Base-by-base conservation (phyloP, 208 protist genomes). In the Acanthamoeba castellanii region DNA sequence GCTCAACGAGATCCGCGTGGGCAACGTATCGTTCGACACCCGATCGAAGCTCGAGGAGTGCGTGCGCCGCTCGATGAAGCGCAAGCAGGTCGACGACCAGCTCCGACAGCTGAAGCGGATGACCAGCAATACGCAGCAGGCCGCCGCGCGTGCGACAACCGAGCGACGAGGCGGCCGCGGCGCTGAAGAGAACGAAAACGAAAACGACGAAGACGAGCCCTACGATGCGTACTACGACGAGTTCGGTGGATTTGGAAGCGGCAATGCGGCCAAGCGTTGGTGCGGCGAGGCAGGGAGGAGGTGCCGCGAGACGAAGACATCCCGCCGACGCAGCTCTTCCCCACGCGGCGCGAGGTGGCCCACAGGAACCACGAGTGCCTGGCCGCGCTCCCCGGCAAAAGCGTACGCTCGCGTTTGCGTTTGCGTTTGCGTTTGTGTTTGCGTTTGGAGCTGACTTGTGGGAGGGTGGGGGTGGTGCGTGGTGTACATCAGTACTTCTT, bases 1-100 rank as follows among this genome's bases (percentile, higher is more conserved):
- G 88, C 50, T 93, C 16, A 78, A 72, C 45, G 66, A 93, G 22
- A 93, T 93, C 59, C 88, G 88, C 8, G 64, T 93, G 68, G 88
- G 88, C 27, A 72, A 81, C 37, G 34, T 93, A 9, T 66, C 88
- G 37, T 16, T 22, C 14, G 7, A 74, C 8, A 61, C 50, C 9
- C 25, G 32, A 9, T 14, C 22, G 8, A 47, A 93, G 66, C 88
- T 93, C 37, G 47, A 72, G 1, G 37, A 47, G 27, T 93, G 88
- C 37, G 68, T 93, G 9, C 88, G 50, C 9, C 59, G 55, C 22
- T 47, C 88, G 14, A 30, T 78, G 9, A 18, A 50, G 11, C 34
- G 68, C 20, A 45, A 55, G 18, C 16, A 55, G 50, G 27, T 13
- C 55, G 55, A 61, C 55, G 55, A 42, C 37, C 37, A 42, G 37